Evolutionary conservation across 108 stramenopile species (phyloP).

Genomic region (Conticribra guillardii): DNA sequence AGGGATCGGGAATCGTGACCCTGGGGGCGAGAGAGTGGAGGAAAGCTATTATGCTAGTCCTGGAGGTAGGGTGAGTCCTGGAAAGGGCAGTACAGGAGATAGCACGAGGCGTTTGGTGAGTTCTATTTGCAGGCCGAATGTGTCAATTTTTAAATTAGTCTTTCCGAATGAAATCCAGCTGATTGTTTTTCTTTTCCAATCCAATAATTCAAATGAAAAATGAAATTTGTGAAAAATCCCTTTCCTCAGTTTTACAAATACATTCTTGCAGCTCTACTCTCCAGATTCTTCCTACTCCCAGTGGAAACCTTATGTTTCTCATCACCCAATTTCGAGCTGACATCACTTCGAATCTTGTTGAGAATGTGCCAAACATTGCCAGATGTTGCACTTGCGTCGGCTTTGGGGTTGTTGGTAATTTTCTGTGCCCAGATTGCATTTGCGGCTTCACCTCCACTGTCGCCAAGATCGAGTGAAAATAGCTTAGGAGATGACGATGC

Average conservation of each 20-base stretch:
- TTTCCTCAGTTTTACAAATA: conserved; percentile 43
- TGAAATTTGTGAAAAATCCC: not conserved
- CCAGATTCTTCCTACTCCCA: conserved; percentile 41
- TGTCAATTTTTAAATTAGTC: not conserved
- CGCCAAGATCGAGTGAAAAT: conserved; percentile 23
- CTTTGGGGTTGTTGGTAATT: conserved; percentile 36
- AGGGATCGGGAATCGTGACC: not conserved
- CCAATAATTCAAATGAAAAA: too few species aligned
- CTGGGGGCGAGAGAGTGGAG: conserved; percentile 10
- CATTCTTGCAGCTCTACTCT: conserved; percentile 37
- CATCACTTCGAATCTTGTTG: conserved; percentile 23
- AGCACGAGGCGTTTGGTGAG: conserved; percentile 47
- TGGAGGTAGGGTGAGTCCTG: conserved; percentile 20
- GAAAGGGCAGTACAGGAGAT: conserved; percentile 48
- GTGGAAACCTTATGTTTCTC: conserved; percentile 41
- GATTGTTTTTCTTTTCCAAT: too few species aligned
- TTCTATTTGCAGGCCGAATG: not conserved
- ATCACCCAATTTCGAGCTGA: not conserved
- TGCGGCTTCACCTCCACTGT: conserved; percentile 42
- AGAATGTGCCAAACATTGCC: conserved; percentile 51
- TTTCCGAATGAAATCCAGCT: too few species aligned
- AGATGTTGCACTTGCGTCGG: conserved; percentile 38
- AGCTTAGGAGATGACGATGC: conserved; percentile 25
- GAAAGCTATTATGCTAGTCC: conserved; percentile 30
- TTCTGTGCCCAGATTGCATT: conserved; percentile 46